Conservation (phyloP, 1,139 yeast genomes). For the Taphrina communis region DNA sequence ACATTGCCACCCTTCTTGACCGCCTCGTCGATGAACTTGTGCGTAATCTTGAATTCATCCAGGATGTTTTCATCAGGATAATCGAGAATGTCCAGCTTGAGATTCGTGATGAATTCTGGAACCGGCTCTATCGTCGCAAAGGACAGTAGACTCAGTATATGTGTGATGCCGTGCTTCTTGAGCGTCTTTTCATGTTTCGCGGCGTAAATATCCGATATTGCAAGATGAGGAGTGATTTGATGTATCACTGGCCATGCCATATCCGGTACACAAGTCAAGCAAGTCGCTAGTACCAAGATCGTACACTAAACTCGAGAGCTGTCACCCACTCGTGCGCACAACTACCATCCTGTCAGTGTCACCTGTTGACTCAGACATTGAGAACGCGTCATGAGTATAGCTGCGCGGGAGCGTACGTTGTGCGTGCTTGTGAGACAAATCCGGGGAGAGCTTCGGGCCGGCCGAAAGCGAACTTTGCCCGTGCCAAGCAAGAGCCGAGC, state of each 20-base stretch:
- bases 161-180: slow-evolving; percentile 28
- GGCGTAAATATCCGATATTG: slow-evolving; percentile 35
- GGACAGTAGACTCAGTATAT: slow-evolving; percentile 31
- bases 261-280: not conserved
- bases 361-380: too few relatives aligned
- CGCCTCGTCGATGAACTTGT: slow-evolving; percentile 48
- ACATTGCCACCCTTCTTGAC: slow-evolving; percentile 31
- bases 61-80: slow-evolving; percentile 60
- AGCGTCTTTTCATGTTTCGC: slow-evolving; percentile 29
- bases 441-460: slow-evolving; percentile 1
- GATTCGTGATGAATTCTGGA: slow-evolving; percentile 27
- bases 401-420: not conserved
- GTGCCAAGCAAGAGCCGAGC: not conserved
- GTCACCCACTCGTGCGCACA: too few relatives aligned
- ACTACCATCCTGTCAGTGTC: too few relatives aligned
- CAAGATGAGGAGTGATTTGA: slow-evolving; percentile 24
- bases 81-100: slow-evolving; percentile 47
- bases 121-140: slow-evolving; percentile 31
- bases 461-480: not conserved
- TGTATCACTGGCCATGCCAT: slow-evolving; percentile 31
- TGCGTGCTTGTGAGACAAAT: slow-evolving; percentile 6
- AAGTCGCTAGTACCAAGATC: not conserved
- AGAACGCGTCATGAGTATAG: too few relatives aligned
- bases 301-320: too few relatives aligned
- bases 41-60: slow-evolving; percentile 60